Evolutionary conservation across 108 stramenopile genomes (phyloP).

Genomic region (Conticribra weissflogii): DNA sequence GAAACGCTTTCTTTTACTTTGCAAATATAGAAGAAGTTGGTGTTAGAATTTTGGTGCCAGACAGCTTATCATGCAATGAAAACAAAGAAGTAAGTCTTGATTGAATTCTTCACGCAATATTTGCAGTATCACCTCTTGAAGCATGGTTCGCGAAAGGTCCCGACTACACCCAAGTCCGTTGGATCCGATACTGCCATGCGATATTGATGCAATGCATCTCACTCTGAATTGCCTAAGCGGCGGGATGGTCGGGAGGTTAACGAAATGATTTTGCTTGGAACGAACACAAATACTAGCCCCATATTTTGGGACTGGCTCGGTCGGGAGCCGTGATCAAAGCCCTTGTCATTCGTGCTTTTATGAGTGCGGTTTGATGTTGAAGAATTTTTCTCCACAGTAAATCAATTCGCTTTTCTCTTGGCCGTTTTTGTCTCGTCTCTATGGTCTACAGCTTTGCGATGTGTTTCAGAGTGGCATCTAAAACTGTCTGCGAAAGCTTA

Average conservation of each 20-base stretch:
- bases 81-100: too few species aligned
- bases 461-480: constrained; percentile 48
- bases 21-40: too few species aligned
- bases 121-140: background rate
- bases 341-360: constrained; percentile 14
- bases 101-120: too few species aligned
- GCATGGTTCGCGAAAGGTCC: constrained; percentile 59
- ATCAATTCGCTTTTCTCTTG: constrained; percentile 13
- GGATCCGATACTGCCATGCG: constrained; percentile 59
- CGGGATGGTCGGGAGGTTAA: constrained; percentile 13
- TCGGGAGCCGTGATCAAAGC: constrained; percentile 56
- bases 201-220: constrained; percentile 21
- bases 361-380: constrained; percentile 16
- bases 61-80: too few species aligned
- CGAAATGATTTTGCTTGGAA: constrained; percentile 6
- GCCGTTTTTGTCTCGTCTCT: constrained; percentile 28
- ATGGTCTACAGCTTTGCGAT: background rate
- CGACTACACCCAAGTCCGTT: constrained; percentile 40
- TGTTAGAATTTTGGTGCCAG: too few species aligned
- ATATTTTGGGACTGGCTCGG: constrained; percentile 52
- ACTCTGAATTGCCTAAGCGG: background rate
- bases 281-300: constrained; percentile 57
- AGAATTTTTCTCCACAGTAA: constrained; percentile 14
- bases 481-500: constrained; percentile 41
- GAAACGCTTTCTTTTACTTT: too few species aligned